Evolutionary conservation across 306 rosid species (phyloP).

Genomic region (Sesbania bispinosa): DNA sequence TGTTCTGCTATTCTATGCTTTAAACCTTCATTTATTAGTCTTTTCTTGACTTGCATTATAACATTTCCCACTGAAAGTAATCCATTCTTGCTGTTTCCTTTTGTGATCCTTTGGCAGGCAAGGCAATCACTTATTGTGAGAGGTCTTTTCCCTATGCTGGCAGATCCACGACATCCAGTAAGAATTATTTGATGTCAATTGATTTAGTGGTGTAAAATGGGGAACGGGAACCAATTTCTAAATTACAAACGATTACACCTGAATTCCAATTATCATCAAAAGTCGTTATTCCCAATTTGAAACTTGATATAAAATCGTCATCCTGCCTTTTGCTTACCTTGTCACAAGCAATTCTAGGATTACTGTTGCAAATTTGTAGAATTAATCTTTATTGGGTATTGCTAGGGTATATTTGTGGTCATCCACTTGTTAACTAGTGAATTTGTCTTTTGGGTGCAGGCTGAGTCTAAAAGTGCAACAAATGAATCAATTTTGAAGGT

Average conservation of each 20-base stretch:
- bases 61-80: not conserved
- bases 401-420: not conserved
- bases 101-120: constrained; percentile 50
- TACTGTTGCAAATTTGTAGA: not conserved
- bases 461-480: constrained; percentile 68
- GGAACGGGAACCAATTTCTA: not conserved
- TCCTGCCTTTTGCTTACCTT: not conserved
- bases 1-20: not conserved
- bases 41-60: constrained; percentile 10
- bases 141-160: constrained; percentile 95
- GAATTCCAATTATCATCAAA: not conserved
- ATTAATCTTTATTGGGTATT: not conserved
- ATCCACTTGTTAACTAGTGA: constrained; percentile 14
- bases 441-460: constrained; percentile 40
- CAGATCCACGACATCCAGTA: constrained; percentile 96
- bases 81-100: not conserved
- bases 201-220: not conserved
- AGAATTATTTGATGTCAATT: constrained; percentile 27
- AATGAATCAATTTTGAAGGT: constrained; percentile 88
- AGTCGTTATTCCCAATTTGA: not conserved
- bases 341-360: not conserved
- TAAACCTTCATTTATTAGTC: not conserved
- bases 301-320: not conserved
- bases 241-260: not conserved
- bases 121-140: constrained; percentile 94